Evolutionary conservation across 257 asterid species (phyloP).

Genomic region (Galeopsis tetrahit): DNA sequence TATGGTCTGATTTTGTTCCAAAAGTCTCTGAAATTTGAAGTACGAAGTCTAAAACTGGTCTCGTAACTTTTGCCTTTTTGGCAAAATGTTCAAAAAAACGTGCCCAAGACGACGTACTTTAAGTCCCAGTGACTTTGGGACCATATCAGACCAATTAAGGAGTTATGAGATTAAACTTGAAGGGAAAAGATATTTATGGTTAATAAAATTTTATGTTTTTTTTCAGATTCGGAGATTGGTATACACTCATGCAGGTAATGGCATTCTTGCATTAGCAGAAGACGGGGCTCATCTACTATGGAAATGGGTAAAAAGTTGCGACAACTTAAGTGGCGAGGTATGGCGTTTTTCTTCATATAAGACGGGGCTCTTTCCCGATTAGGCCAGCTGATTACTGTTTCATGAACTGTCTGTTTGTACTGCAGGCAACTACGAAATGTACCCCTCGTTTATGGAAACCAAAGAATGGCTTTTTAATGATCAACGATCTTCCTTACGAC

Average conservation of each 20-base stretch:
- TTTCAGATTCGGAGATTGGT: conserved; percentile 75
- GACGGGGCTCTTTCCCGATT: background rate
- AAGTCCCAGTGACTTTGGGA: too few species aligned
- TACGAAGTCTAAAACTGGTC: too few species aligned
- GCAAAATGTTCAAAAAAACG: too few species aligned
- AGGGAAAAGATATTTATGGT: background rate
- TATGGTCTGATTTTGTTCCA: too few species aligned
- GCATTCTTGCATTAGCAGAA: conserved; percentile 65
- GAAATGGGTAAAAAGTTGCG: conserved; percentile 56
- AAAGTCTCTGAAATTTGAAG: too few species aligned
- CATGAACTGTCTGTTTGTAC: conserved; percentile 20
- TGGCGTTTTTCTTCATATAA: background rate
- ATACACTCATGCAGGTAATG: conserved; percentile 71
- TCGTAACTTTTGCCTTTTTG: too few species aligned
- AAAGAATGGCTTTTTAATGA: conserved; percentile 51
- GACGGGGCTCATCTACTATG: conserved; percentile 71
- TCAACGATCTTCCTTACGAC: conserved; percentile 45
- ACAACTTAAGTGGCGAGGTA: conserved; percentile 50
- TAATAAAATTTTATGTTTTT: conserved; percentile 29
- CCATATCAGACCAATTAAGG: too few species aligned
- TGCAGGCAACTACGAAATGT: conserved; percentile 60
- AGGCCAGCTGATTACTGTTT: background rate
- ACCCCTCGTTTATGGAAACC: conserved; percentile 64
- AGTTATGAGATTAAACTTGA: background rate
- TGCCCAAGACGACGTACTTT: too few species aligned